These are phyloP conservation scores for Xylaria curta DNA, from an alignment of 495 filamentous ascomycete species.

Conservation along the genomic window DNA sequence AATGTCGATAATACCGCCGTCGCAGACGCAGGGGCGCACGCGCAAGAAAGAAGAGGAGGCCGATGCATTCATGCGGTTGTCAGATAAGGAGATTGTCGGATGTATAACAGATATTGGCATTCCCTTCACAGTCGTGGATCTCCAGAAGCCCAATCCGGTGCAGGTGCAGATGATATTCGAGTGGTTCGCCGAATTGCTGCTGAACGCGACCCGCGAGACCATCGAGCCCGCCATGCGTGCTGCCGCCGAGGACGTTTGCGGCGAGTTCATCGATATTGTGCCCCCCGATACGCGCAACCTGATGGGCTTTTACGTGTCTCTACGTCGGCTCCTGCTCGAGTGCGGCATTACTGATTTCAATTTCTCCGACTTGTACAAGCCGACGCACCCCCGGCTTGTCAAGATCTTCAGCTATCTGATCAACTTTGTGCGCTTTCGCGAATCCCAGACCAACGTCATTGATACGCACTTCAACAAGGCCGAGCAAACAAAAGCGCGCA, in stretches of 20 bases:
- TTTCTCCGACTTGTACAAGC: slow-evolving; percentile 86
- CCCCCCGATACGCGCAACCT: slow-evolving; percentile 86
- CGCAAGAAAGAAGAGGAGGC: slow-evolving; percentile 79
- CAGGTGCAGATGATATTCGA: slow-evolving; percentile 97
- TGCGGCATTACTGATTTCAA: slow-evolving; percentile 93
- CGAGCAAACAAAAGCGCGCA: slow-evolving; percentile 81
- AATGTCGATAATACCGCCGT: slow-evolving; percentile 70
- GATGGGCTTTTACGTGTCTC: slow-evolving; percentile 87
- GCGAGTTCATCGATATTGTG: slow-evolving; percentile 78
- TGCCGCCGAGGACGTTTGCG: slow-evolving; percentile 82
- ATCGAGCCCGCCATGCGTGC: slow-evolving; percentile 95
- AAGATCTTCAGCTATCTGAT: slow-evolving; percentile 96
- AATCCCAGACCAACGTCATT: slow-evolving; percentile 83
- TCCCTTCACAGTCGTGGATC: slow-evolving; percentile 82
- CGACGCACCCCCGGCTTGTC: slow-evolving; percentile 83
- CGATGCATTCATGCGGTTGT: slow-evolving; percentile 87
- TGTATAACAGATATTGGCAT: slow-evolving; percentile 97
- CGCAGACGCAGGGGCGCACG: slow-evolving; percentile 65
- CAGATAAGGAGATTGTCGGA: slow-evolving; percentile 88
- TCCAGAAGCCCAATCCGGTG: slow-evolving; percentile 90
- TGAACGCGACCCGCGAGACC: slow-evolving; percentile 87
- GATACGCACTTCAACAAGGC: slow-evolving; percentile 91
- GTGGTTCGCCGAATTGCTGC: slow-evolving; percentile 92
- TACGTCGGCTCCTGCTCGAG: slow-evolving; percentile 78
- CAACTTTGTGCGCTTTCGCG: slow-evolving; percentile 96